Percentiles rank a stretch among this genome's conserved stretches.
phyloP scores from a whole-genome alignment of 441 rosid species.

The Isatis lusitanica region DNA sequence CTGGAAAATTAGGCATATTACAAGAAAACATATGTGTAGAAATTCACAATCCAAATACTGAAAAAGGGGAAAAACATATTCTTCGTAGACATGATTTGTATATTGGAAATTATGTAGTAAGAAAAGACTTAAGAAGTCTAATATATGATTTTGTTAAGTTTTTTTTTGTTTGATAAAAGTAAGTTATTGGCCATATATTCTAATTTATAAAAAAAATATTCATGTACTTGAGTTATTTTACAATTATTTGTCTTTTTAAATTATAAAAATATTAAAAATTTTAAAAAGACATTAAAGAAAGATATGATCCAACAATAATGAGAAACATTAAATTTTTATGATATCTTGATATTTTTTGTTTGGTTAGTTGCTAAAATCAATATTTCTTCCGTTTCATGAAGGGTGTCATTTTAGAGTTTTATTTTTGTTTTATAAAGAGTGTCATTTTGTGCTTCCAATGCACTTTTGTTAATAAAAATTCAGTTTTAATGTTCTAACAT shows the following conservation, averaged over 20 bases:
- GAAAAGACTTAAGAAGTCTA: neutral
- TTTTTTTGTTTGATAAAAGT: conserved; percentile 2
- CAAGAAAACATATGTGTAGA: neutral
- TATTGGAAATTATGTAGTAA: neutral
- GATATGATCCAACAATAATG: neutral
- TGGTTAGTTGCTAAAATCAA: too few species aligned
- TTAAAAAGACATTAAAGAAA: neutral
- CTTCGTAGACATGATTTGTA: neutral
- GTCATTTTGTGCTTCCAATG: too few species aligned
- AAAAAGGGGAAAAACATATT: neutral
- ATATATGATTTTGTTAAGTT: neutral
- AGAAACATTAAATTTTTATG: neutral
- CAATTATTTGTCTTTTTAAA: too few species aligned
- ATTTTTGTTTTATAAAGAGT: too few species aligned
- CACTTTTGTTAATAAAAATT: too few species aligned
- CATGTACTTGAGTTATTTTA: too few species aligned
- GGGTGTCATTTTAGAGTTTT: too few species aligned
- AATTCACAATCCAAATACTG: neutral
- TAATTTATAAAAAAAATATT: neutral
- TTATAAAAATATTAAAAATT: neutral
- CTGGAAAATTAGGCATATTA: neutral
- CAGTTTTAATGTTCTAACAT: too few species aligned
- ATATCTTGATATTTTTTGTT: neutral
- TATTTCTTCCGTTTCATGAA: too few species aligned
- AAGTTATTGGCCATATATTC: neutral